phyloP scores from a whole-genome alignment of 2,329 filamentous ascomycete genomes.

The Penicillium capsulatum region DNA sequence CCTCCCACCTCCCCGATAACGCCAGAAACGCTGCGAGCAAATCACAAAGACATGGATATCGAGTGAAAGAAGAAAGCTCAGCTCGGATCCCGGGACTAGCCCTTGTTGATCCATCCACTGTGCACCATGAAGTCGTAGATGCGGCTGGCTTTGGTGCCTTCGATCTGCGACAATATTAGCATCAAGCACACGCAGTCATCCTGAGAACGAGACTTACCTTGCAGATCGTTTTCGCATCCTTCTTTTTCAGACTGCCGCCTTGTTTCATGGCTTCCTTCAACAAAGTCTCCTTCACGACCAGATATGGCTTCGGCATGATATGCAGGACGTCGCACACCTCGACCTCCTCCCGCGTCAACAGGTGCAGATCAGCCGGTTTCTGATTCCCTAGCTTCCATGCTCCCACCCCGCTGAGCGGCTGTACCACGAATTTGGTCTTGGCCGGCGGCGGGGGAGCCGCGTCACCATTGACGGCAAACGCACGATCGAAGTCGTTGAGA shows the following conservation, averaged over 20 bases:
- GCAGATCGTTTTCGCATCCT: conserved; percentile 82
- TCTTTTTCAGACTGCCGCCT: conserved; percentile 87
- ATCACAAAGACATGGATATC: conserved; percentile 18
- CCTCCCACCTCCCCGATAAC: conserved; percentile 5
- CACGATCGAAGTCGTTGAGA: conserved; percentile 52
- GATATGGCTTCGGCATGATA: conserved; percentile 87
- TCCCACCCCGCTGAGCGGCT: conserved; percentile 44
- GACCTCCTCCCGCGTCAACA: conserved; percentile 76
- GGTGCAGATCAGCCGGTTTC: conserved; percentile 71
- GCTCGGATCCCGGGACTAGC: conserved; percentile 41
- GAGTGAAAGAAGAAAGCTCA: background rate
- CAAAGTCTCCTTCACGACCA: conserved; percentile 91
- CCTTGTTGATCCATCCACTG: conserved; percentile 86
- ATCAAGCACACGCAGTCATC: background rate
- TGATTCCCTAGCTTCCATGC: conserved; percentile 66
- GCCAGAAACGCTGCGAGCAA: conserved; percentile 14
- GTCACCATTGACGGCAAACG: conserved; percentile 49
- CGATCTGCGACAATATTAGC: conserved; percentile 54
- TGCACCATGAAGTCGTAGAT: conserved; percentile 95
- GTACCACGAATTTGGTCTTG: conserved; percentile 52
- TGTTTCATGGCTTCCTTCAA: conserved; percentile 84
- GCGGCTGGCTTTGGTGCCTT: conserved; percentile 76
- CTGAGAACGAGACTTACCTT: conserved; percentile 40
- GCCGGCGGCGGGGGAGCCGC: conserved; percentile 37
- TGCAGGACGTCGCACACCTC: conserved; percentile 81